Evolutionary conservation across 1,284 basidiomycete species (phyloP).

Genomic region (Papiliotrema flavescens): DNA sequence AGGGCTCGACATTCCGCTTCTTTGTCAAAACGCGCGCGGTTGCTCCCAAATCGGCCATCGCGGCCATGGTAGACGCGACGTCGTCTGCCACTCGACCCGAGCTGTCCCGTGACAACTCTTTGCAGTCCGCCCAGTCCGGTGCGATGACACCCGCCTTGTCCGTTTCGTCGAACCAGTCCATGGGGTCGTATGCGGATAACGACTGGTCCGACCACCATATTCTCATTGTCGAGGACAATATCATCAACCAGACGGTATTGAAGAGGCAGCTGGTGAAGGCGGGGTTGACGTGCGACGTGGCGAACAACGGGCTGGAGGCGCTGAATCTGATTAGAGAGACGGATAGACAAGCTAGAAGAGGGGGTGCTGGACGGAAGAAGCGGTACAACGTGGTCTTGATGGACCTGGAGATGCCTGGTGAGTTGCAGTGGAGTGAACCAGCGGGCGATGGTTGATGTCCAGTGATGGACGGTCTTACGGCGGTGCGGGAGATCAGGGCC

Average conservation of each 20-base stretch:
- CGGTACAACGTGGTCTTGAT: conserved; percentile 30
- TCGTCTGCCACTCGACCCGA: conserved; percentile 2
- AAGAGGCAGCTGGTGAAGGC: conserved; percentile 47
- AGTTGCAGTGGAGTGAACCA: not conserved
- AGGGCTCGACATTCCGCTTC: conserved; percentile 48
- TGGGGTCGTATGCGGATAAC: conserved; percentile 4
- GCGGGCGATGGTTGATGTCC: not conserved
- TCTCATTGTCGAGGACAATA: conserved; percentile 49
- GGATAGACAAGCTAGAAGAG: conserved; percentile 14
- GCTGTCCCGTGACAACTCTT: not conserved
- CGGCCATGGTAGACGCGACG: conserved; percentile 13
- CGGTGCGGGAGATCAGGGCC: conserved; percentile 27
- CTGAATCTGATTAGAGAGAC: conserved; percentile 32
- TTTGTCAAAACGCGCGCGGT: conserved; percentile 40
- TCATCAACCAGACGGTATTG: conserved; percentile 51
- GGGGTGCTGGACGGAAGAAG: conserved; percentile 9
- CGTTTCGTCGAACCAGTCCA: conserved; percentile 4
- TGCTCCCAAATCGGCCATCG: conserved; percentile 16
- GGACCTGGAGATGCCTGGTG: conserved; percentile 42
- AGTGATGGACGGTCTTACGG: conserved; percentile 42
- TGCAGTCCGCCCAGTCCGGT: not conserved
- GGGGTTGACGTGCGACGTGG: conserved; percentile 43
- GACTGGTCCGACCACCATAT: conserved; percentile 15
- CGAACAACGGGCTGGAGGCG: conserved; percentile 48
- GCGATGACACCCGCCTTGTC: conserved; percentile 8